These are phyloP conservation scores for Glebionis coronaria DNA, from an alignment of 129 eudicot species.

Conservation along the genomic window DNA sequence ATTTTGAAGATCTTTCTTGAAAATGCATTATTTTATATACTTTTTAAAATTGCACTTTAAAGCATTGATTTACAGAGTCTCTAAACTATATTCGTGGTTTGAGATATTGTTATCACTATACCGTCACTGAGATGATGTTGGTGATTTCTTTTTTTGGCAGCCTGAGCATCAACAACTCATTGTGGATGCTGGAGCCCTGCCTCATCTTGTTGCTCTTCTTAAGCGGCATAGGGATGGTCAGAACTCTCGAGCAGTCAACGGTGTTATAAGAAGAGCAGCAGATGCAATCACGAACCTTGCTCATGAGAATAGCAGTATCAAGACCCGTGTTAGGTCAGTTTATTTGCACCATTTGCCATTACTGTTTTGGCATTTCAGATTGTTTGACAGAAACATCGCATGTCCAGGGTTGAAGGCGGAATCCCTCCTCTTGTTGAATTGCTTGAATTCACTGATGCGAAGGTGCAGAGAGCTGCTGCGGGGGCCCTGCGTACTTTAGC, in stretches of 20 bases:
- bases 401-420: slow-evolving; percentile 77
- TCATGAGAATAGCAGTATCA: slow-evolving; percentile 77
- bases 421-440: slow-evolving; percentile 92
- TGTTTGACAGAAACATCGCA: slow-evolving; percentile 10
- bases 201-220: slow-evolving; percentile 67
- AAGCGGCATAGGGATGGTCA: slow-evolving; percentile 50
- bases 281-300: slow-evolving; percentile 95
- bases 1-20: no score
- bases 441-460: slow-evolving; percentile 70
- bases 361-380: not conserved
- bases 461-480: slow-evolving; percentile 94
- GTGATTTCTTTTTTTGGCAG: slow-evolving; percentile 40
- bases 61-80: not conserved
- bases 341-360: slow-evolving; percentile 14
- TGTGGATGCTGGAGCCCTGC: slow-evolving; percentile 80
- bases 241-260: slow-evolving; percentile 54
- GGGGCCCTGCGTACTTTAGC: slow-evolving; percentile 89
- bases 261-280: slow-evolving; percentile 81
- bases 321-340: slow-evolving; percentile 69
- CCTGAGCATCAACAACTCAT: slow-evolving; percentile 92
- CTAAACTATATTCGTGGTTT: slow-evolving; percentile 1
- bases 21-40: not conserved
- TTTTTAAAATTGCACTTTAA: slow-evolving; percentile 9
- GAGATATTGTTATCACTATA: slow-evolving; percentile 2
- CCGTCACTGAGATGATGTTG: slow-evolving; percentile 11